These are phyloP conservation scores for Dactylis glomerata DNA, from an alignment of 176 grass and related monocot genomes.

Conservation along the genomic window DNA sequence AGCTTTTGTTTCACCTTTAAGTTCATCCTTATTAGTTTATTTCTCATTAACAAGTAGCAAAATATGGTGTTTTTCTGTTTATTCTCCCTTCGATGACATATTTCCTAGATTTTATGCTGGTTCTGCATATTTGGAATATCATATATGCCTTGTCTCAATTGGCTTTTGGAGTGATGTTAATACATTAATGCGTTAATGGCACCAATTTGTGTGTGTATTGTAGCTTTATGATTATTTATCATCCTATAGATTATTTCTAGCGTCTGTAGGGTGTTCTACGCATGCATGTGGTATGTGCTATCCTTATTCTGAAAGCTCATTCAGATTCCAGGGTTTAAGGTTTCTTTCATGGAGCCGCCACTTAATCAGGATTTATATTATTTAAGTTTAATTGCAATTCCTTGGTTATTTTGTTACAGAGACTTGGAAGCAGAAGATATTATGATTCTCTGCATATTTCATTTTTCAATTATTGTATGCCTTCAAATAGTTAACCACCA, in stretches of 20 bases:
- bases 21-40: constrained; percentile 9
- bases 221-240: constrained; percentile 3
- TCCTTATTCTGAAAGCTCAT: not conserved
- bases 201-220: constrained; percentile 9
- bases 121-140: constrained; percentile 13
- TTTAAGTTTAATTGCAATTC: not conserved
- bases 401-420: constrained; percentile 7
- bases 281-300: not conserved
- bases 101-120: not conserved
- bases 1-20: constrained; percentile 3
- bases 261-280: not conserved
- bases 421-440: not conserved
- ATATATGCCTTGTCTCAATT: constrained; percentile 4
- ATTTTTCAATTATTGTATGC: not conserved
- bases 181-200: not conserved
- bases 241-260: constrained; percentile 15
- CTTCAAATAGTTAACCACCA: not conserved
- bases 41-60: not conserved
- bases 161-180: not conserved
- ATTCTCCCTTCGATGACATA: not conserved
- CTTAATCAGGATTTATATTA: not conserved
- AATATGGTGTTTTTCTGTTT: not conserved
- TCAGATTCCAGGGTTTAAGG: not conserved
- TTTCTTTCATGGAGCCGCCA: not conserved
- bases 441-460: not conserved